Percentiles rank a stretch among this genome's conserved stretches.
phyloP scores from a whole-genome alignment of 1,284 basidiomycete genomes.

The Papiliotrema fonsecae region DNA sequence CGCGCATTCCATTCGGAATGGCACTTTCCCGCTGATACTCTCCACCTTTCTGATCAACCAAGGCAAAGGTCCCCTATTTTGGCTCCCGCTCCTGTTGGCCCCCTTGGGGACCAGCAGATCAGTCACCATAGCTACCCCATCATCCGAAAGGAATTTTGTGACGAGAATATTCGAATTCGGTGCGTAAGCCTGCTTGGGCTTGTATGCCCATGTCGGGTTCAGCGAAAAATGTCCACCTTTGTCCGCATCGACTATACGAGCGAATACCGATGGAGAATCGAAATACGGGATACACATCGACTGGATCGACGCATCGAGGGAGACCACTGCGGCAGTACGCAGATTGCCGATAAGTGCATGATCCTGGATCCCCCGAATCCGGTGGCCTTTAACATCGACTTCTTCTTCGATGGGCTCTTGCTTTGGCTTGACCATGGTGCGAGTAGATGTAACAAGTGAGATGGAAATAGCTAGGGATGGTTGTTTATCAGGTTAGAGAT shows the following conservation, averaged over 20 bases:
- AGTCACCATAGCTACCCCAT: slow-evolving; percentile 72
- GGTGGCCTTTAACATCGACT: slow-evolving; percentile 16
- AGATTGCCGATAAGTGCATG: slow-evolving; percentile 51
- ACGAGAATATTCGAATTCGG: slow-evolving; percentile 82
- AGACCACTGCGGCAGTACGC: slow-evolving; percentile 48
- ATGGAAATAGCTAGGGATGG: not conserved
- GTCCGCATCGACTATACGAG: slow-evolving; percentile 54
- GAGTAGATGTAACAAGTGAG: not conserved
- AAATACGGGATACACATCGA: slow-evolving; percentile 89
- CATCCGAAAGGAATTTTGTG: slow-evolving; percentile 80
- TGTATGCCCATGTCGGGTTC: slow-evolving; percentile 53
- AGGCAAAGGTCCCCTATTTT: slow-evolving; percentile 52
- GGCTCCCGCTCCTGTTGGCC: slow-evolving; percentile 31
- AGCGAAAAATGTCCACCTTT: slow-evolving; percentile 91
- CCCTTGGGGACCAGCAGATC: slow-evolving; percentile 49
- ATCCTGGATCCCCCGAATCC: slow-evolving; percentile 42
- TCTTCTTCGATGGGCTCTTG: slow-evolving; percentile 10
- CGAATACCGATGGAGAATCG: slow-evolving; percentile 81
- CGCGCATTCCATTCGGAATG: slow-evolving; percentile 75
- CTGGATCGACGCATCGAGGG: slow-evolving; percentile 52
- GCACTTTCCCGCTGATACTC: slow-evolving; percentile 70
- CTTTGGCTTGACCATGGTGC: slow-evolving; percentile 7
- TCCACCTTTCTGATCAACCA: slow-evolving; percentile 87
- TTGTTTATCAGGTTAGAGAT: too few species aligned
- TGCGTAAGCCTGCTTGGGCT: slow-evolving; percentile 73